These are phyloP conservation scores for Fusarium staphyleae DNA, from an alignment of 2,329 filamentous ascomycete genomes.

Conservation along the genomic window DNA sequence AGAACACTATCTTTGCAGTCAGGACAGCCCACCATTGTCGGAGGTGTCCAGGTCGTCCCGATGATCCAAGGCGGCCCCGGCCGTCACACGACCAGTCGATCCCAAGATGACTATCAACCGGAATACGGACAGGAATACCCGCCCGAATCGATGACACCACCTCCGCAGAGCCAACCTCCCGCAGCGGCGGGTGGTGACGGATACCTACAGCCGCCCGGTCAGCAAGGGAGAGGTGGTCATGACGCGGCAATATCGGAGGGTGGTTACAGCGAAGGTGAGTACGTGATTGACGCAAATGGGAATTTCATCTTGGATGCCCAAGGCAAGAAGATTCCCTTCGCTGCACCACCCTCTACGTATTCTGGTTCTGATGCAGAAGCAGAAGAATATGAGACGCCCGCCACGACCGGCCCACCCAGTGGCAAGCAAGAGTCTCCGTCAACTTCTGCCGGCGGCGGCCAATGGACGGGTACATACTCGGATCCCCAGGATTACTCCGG, in stretches of 20 bases:
- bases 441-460: conserved; percentile 42
- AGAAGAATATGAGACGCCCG: conserved; percentile 66
- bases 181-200: conserved; percentile 43
- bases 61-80: conserved; percentile 77
- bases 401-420: conserved; percentile 52
- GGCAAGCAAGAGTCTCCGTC: conserved; percentile 45
- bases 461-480: conserved; percentile 54
- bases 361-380: conserved; percentile 58
- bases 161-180: conserved; percentile 50
- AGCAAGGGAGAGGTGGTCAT: conserved; percentile 32
- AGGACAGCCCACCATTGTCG: conserved; percentile 86
- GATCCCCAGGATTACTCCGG: conserved; percentile 68
- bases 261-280: conserved; percentile 75
- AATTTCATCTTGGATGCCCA: conserved; percentile 67
- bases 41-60: conserved; percentile 93
- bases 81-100: conserved; percentile 57
- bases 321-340: conserved; percentile 65
- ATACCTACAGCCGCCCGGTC: conserved; percentile 34
- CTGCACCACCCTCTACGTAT: conserved; percentile 53
- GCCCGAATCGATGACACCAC: conserved; percentile 51
- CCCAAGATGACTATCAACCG: conserved; percentile 42
- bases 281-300: conserved; percentile 67
- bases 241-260: conserved; percentile 59
- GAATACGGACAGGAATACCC: conserved; percentile 45
- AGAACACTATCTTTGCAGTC: conserved; percentile 84